A percentile compares a stretch with the other conserved stretches of the same genome.
Conservation (phyloP, 1,284 basidiomycete species). For the Leccinum ponderosum region DNA sequence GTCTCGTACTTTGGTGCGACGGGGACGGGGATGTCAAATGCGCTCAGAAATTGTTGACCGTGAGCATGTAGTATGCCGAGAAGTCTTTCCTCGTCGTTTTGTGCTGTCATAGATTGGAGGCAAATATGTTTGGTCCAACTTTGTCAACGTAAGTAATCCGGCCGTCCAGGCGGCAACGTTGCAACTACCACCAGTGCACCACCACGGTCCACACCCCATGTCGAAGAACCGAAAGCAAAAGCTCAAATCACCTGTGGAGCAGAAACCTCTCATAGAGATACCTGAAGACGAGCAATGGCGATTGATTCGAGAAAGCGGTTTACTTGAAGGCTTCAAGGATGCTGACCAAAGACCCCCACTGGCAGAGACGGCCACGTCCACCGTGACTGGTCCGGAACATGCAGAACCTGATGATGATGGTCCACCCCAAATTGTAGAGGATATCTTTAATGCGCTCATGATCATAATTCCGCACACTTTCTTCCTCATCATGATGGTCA, state of each 20-base stretch:
- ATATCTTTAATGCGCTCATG: constrained; percentile 62
- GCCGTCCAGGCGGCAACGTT: not conserved
- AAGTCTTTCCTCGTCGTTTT: constrained; percentile 38
- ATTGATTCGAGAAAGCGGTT: constrained; percentile 65
- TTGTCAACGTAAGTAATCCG: not conserved
- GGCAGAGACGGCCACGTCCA: not conserved
- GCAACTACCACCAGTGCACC: not conserved
- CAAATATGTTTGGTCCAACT: constrained; percentile 10
- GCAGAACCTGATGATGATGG: constrained; percentile 33
- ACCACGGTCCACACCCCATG: constrained; percentile 26
- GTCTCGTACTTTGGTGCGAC: constrained; percentile 32
- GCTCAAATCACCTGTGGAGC: constrained; percentile 17
- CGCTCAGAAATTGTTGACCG: constrained; percentile 60
- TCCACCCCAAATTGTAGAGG: constrained; percentile 55
- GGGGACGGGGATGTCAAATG: constrained; percentile 46
- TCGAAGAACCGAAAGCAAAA: constrained; percentile 40
- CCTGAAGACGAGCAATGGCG: constrained; percentile 77
- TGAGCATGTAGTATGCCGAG: constrained; percentile 62
- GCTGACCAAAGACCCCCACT: constrained; percentile 2
- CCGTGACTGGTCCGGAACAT: constrained; percentile 13
- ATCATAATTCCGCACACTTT: constrained; percentile 72
- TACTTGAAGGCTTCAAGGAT: constrained; percentile 49
- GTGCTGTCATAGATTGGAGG: constrained; percentile 13
- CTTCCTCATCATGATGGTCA: constrained; percentile 73
- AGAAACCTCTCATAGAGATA: constrained; percentile 45